Evolutionary conservation across 768 basidiomycete species (phyloP).

Genomic region (Phanerochaete sordida): DNA sequence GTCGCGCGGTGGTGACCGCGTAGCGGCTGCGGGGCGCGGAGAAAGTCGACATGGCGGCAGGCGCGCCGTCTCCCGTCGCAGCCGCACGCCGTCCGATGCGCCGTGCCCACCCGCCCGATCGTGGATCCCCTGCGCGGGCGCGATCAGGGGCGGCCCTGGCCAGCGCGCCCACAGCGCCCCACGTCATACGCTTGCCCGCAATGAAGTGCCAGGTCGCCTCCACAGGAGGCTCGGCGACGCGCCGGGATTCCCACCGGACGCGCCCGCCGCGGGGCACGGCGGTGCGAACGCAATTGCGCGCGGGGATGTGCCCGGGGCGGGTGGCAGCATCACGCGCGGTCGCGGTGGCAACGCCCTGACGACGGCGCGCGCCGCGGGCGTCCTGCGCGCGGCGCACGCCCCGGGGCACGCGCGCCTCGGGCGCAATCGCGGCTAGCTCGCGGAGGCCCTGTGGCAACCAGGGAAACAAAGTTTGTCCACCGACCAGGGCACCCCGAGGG

Average conservation of each 20-base stretch:
- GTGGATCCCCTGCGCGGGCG: no score
- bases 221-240: no score
- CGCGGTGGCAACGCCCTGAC: slow-evolving; percentile 6
- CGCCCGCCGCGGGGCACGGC: neutral
- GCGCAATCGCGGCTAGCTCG: neutral
- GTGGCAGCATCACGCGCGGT: neutral
- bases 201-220: no score
- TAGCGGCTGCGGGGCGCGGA: no score
- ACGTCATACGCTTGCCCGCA: no score
- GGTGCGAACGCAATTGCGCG: neutral
- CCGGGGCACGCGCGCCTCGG: neutral
- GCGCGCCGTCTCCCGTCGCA: no score
- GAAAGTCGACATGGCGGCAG: no score
- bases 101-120: no score
- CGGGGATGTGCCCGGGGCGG: neutral
- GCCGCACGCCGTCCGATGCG: neutral
- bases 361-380: no score
- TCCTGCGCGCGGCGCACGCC: no score
- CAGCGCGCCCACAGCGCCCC: neutral
- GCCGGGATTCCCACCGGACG: no score
- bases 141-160: neutral
- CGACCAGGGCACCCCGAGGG: slow-evolving; percentile 7
- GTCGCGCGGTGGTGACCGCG: no score
- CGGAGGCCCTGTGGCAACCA: slow-evolving; percentile 3
- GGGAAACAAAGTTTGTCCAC: slow-evolving; percentile 6